A percentile compares a stretch with the other conserved stretches of the same genome.
These are phyloP conservation scores for Lepidium africanum DNA, from an alignment of 345 rosid species.

Conservation along the genomic window DNA sequence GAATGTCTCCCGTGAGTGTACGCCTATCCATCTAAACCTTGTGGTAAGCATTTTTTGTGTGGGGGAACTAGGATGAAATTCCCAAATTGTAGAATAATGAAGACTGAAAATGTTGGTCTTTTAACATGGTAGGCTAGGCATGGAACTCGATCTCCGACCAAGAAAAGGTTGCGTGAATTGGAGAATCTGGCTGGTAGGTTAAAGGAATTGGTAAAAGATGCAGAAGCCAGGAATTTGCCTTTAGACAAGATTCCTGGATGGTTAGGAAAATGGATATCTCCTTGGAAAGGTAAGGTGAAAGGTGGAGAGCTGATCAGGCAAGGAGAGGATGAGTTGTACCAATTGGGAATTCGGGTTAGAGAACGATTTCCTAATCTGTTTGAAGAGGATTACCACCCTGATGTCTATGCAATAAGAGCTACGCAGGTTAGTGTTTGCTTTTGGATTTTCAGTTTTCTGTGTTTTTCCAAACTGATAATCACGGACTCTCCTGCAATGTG, in stretches of 20 bases:
- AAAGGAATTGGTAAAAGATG: conserved; percentile 48
- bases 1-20: conserved; percentile 50
- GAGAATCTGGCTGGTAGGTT: conserved; percentile 57
- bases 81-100: neutral
- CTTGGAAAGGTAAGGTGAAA: conserved; percentile 76
- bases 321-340: conserved; percentile 84
- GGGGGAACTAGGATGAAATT: neutral
- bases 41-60: conserved; percentile 47
- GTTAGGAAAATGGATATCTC: conserved; percentile 67
- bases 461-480: neutral
- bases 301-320: conserved; percentile 71
- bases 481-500: neutral
- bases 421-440: conserved; percentile 51
- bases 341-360: conserved; percentile 63
- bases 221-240: conserved; percentile 39
- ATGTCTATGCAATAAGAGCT: conserved; percentile 67
- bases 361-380: conserved; percentile 67
- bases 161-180: conserved; percentile 67
- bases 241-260: conserved; percentile 55
- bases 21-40: conserved; percentile 84
- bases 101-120: neutral
- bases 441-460: neutral
- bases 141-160: conserved; percentile 95
- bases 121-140: conserved; percentile 65
- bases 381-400: conserved; percentile 77